Evolutionary conservation across 345 rosid genomes (phyloP).

Genomic region (Brassica incana): DNA sequence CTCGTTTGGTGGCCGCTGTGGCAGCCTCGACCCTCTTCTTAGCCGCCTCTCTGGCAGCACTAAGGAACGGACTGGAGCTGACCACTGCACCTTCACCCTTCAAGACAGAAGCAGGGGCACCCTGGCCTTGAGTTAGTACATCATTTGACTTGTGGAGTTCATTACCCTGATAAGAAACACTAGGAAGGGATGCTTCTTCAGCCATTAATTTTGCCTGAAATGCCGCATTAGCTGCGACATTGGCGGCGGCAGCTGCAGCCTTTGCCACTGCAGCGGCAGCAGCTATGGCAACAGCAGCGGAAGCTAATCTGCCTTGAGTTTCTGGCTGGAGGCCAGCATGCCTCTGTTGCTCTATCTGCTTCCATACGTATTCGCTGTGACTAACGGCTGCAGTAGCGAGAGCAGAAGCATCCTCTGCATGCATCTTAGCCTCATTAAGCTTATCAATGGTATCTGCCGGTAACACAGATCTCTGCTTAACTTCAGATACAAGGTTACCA

Average conservation of each 20-base stretch:
- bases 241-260: slow-evolving; percentile 98
- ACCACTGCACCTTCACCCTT: slow-evolving; percentile 51
- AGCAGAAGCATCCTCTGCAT: slow-evolving; percentile 81
- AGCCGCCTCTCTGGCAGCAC: slow-evolving; percentile 83
- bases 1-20: slow-evolving; percentile 81
- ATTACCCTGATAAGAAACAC: slow-evolving; percentile 40
- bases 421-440: slow-evolving; percentile 1
- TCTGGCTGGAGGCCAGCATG: slow-evolving; percentile 55
- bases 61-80: slow-evolving; percentile 62
- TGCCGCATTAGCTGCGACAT: slow-evolving; percentile 92
- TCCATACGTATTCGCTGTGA: background rate
- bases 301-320: slow-evolving; percentile 65
- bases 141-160: slow-evolving; percentile 40
- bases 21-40: slow-evolving; percentile 85
- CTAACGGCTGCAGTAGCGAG: slow-evolving; percentile 41
- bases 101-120: slow-evolving; percentile 61
- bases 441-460: slow-evolving; percentile 41
- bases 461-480: background rate
- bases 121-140: slow-evolving; percentile 41
- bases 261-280: slow-evolving; percentile 96
- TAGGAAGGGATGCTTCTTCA: slow-evolving; percentile 67
- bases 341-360: slow-evolving; percentile 59
- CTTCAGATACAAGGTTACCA: background rate
- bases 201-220: slow-evolving; percentile 92
- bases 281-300: slow-evolving; percentile 81